These are phyloP conservation scores for Entomortierella beljakovae DNA, from an alignment of 192 early-diverging fungal species.

Conservation along the genomic window DNA sequence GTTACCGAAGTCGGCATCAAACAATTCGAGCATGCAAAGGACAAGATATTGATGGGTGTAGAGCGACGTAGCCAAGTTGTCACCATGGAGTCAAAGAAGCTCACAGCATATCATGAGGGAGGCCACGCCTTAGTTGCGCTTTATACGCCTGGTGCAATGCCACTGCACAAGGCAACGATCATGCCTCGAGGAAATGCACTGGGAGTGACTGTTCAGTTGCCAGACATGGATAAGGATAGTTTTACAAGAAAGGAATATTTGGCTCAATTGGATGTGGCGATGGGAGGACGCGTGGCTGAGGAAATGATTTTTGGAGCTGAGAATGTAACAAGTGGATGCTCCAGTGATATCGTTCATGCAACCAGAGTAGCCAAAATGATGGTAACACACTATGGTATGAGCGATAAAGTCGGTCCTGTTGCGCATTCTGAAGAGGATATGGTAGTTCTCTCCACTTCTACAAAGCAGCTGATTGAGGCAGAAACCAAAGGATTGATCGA, in stretches of 20 bases:
- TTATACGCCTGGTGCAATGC: slow-evolving; percentile 95
- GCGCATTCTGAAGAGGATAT: slow-evolving; percentile 83
- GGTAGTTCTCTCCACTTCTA: slow-evolving; percentile 73
- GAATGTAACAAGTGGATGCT: slow-evolving; percentile 94
- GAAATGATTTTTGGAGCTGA: slow-evolving; percentile 96
- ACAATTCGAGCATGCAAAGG: slow-evolving; percentile 98
- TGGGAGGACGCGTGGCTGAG: slow-evolving; percentile 99
- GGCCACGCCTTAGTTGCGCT: slow-evolving; percentile 96
- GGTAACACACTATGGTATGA: slow-evolving; percentile 96
- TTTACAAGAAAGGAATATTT: slow-evolving; percentile 85
- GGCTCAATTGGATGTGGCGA: slow-evolving; percentile 93
- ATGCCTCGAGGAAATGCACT: slow-evolving; percentile 94
- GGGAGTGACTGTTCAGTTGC: slow-evolving; percentile 92
- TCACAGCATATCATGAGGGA: slow-evolving; percentile 99
- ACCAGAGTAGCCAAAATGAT: slow-evolving; percentile 90
- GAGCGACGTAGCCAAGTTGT: slow-evolving; percentile 94
- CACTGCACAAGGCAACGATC: slow-evolving; percentile 98
- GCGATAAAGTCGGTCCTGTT: slow-evolving; percentile 90
- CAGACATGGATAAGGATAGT: slow-evolving; percentile 88
- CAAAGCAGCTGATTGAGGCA: slow-evolving; percentile 85
- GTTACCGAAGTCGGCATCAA: slow-evolving; percentile 77
- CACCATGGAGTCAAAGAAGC: slow-evolving; percentile 84
- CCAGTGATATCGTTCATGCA: slow-evolving; percentile 91
- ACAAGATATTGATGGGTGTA: slow-evolving; percentile 98
- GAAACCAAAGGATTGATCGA: slow-evolving; percentile 86